Conservation (phyloP, 2,329 filamentous ascomycete species). For the Phyllosticta citrichinensis region DNA sequence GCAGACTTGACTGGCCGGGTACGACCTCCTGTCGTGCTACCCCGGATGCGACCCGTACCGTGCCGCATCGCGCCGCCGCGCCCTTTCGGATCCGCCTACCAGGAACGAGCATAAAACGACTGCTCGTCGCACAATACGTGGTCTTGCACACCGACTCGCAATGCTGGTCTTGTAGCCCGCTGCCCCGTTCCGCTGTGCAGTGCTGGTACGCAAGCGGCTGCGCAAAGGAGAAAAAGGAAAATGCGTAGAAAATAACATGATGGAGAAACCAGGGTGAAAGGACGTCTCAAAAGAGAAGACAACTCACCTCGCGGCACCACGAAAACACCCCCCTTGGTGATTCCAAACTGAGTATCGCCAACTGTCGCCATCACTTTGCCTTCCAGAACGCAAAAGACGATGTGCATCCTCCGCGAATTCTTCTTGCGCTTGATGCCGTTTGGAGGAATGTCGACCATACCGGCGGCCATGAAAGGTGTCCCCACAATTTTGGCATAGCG, state of each 20-base stretch:
- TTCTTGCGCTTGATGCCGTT: slow-evolving; percentile 78
- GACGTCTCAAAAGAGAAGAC: slow-evolving; percentile 10
- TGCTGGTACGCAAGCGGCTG: not conserved
- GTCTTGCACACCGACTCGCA: slow-evolving; percentile 13
- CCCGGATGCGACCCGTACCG: not conserved
- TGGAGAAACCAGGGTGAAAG: not conserved
- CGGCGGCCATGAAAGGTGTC: slow-evolving; percentile 77
- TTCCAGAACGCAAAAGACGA: slow-evolving; percentile 84
- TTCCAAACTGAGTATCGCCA: slow-evolving; percentile 65
- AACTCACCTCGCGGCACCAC: slow-evolving; percentile 86
- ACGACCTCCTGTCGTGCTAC: not conserved
- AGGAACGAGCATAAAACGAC: slow-evolving; percentile 20
- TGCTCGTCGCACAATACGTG: slow-evolving; percentile 20
- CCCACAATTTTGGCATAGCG: slow-evolving; percentile 75
- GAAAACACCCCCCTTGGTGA: slow-evolving; percentile 81
- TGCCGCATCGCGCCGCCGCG: not conserved
- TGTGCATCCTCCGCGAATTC: slow-evolving; percentile 92
- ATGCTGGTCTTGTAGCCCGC: slow-evolving; percentile 2
- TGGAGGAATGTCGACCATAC: slow-evolving; percentile 79
- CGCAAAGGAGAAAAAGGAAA: not conserved
- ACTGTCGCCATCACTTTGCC: slow-evolving; percentile 76
- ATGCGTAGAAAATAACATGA: not conserved
- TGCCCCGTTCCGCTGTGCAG: slow-evolving; percentile 3
- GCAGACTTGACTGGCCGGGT: not conserved
- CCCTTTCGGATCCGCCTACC: slow-evolving; percentile 7